Evolutionary conservation across 768 basidiomycete genomes (phyloP), one percentile per base, ranked within the genome.

Genomic region (Kwoniella pini): DNA sequence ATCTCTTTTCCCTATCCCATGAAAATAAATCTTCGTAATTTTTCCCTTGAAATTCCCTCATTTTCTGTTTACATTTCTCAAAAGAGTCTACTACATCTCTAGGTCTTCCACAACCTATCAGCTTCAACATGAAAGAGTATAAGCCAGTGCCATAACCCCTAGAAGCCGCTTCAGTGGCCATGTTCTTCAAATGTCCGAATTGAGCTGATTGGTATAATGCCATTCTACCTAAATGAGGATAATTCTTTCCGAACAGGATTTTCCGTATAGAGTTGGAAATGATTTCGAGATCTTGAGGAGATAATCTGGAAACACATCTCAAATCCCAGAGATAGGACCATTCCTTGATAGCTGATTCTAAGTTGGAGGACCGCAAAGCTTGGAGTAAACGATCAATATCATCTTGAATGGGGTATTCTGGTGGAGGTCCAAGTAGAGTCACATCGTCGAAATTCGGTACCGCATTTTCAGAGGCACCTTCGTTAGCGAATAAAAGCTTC

Each of bases 1-100:
- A 12, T 26, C 62, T 33, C 26, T 50, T 48, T 6, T 63, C 48
- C 15, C 65, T 36, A 26, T 59, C 49, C 57, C 45, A 59, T 2
- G 59, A 61, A 19, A 38, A 17, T 9, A 63, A 43, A 44, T 58
- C 57, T 48, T 63, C 42, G 11, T 42, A 13, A n/a, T 60, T 48
- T 38, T 56, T 67, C 10, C 49, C 54, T 50, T 67, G 65, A 3
- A 67, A 39, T 21, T 56, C 48, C 26, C 55, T 49, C 42, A 67
- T 49, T 4, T 44, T 36, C 13, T 45, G 38, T 30, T 54, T 54
- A 28, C 52, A 67, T 24, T 27, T 42, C n/a, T 38, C 28, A 22
- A 54, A 63, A 3, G 40, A 26, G 15, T 50, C 39, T 1, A 60
- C 44, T 4, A 61, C 55, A 39, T 58, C 54, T 17, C 33, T 39